Conservation (phyloP, 352 stramenopile genomes). For the Globisporangium ultimum region DNA sequence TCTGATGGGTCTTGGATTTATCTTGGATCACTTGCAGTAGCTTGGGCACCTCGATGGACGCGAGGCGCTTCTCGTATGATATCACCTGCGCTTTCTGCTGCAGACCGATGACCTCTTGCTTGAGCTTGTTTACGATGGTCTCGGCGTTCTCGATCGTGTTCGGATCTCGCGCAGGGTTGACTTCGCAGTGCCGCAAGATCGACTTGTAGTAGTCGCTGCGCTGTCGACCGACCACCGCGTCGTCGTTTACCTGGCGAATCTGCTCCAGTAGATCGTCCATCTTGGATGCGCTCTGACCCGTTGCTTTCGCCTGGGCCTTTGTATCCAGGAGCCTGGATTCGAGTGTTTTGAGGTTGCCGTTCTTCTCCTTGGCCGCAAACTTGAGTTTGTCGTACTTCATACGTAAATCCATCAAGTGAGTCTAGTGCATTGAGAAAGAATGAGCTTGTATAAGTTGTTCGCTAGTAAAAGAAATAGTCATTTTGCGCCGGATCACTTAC, state of each 20-base stretch:
- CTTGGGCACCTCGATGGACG: conserved; percentile 57
- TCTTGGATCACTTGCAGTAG: conserved; percentile 62
- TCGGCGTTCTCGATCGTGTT: conserved; percentile 78
- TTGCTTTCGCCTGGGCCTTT: conserved; percentile 35
- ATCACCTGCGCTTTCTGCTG: conserved; percentile 71
- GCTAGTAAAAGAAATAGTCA: too few relatives aligned
- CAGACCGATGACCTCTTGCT: conserved; percentile 62
- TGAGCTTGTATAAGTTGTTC: too few relatives aligned
- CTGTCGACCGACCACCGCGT: conserved; percentile 57
- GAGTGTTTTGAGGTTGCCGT: conserved; percentile 35
- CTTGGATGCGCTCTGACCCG: conserved; percentile 44
- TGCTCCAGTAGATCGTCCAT: conserved; percentile 63
- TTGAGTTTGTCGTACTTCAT: conserved; percentile 74
- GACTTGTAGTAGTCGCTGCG: conserved; percentile 80
- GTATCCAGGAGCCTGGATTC: conserved; percentile 63
- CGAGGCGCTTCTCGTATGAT: conserved; percentile 64
- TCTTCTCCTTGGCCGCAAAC: conserved; percentile 57
- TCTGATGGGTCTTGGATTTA: conserved; percentile 62
- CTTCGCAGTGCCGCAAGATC: conserved; percentile 75
- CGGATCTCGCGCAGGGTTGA: conserved; percentile 67
- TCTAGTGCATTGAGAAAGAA: conserved; percentile 11
- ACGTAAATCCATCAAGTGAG: conserved; percentile 65
- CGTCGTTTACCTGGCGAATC: conserved; percentile 55
- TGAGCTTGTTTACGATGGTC: conserved; percentile 50
- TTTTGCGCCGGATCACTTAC: conserved; percentile 16